A percentile compares a stretch with the other conserved stretches of the same genome.
Conservation (phyloP, 345 rosid genomes). For the Gossypium bickii region DNA sequence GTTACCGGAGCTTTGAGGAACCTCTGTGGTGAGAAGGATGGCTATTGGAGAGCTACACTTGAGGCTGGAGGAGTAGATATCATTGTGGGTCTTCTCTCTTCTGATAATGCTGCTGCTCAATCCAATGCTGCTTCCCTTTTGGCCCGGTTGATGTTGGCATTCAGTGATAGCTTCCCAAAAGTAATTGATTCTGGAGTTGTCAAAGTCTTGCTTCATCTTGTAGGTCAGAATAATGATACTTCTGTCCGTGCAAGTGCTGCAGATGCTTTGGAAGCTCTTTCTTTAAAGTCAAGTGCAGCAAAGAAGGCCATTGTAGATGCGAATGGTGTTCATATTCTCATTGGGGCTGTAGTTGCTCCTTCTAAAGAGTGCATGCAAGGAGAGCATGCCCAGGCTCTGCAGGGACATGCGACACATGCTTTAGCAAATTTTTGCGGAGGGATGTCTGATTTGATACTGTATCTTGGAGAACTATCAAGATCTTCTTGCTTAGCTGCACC, state of each 20-base stretch:
- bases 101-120: conserved; percentile 67
- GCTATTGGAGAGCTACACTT: conserved; percentile 61
- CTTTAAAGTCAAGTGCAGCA: conserved; percentile 58
- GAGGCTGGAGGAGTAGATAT: conserved; percentile 70
- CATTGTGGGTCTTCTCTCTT: conserved; percentile 64
- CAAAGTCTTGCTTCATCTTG: conserved; percentile 58
- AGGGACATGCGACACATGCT: conserved; percentile 60
- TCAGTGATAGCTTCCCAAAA: conserved; percentile 52
- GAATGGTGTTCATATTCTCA: conserved; percentile 58
- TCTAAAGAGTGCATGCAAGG: conserved; percentile 76
- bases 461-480: conserved; percentile 62
- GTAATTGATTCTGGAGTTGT: conserved; percentile 71
- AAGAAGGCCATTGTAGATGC: conserved; percentile 55
- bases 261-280: conserved; percentile 74
- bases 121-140: conserved; percentile 84
- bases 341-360: conserved; percentile 75
- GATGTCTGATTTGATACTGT: conserved; percentile 53
- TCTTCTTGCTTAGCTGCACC: conserved; percentile 71
- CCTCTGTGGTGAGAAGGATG: conserved; percentile 68
- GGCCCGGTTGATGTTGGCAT: conserved; percentile 65
- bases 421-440: conserved; percentile 77
- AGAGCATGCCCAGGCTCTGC: conserved; percentile 51
- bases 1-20: conserved; percentile 81
- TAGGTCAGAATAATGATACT: conserved; percentile 47
- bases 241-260: conserved; percentile 70